Evolutionary conservation across 2,329 filamentous ascomycete genomes (phyloP), one percentile per base, ranked within the genome.

Genomic region (Trichoderma gracile): DNA sequence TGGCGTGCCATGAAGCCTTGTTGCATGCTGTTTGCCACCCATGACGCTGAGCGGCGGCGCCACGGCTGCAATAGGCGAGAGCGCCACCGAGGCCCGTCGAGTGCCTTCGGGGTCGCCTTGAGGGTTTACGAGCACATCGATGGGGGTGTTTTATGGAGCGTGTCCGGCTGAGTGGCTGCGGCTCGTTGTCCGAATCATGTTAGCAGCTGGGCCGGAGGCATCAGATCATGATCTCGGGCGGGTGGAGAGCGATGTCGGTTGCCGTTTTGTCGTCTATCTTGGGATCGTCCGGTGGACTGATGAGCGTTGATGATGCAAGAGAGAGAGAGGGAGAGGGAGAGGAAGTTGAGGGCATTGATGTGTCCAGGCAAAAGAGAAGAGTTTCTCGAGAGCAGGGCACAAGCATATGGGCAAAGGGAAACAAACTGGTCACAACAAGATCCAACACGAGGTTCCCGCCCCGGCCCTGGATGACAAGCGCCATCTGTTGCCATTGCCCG

Each of bases 31-130:
- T 58, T 63, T 23, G 61, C 61, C 53, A 56, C 54, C 61, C 42
- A 61, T 54, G 59, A 54, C 59, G 59, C 52, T 54, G 40, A 62
- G 49, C 59, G 49, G 49, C 59, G 59, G 59, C 59, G 59, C 59
- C 59, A 62, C 59, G 53, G 59, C 38, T 53, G 38, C 40, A 27
- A 58, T 47, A 42, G 43, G 55, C 43, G 25, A 17, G 12, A 21
- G 25, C 56, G 56, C 56, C 56, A 59, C 56, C 19, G 14, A 42
- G 45, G 27, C 9, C 59, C 40, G 58, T 52, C 40, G 59, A 62
- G 59, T 46, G 49, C 59, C 59, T 46, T 30, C 59, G 59, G 59
- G 38, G 43, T 54, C 59, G 49, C 59, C 59, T 62, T 46, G 47
- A 30, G 21, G n/a, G 33, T 38, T 38, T 38, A 14, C 33, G 33